These are phyloP conservation scores for Tanacetum coccineum DNA, from an alignment of 129 eudicot genomes.

Conservation along the genomic window DNA sequence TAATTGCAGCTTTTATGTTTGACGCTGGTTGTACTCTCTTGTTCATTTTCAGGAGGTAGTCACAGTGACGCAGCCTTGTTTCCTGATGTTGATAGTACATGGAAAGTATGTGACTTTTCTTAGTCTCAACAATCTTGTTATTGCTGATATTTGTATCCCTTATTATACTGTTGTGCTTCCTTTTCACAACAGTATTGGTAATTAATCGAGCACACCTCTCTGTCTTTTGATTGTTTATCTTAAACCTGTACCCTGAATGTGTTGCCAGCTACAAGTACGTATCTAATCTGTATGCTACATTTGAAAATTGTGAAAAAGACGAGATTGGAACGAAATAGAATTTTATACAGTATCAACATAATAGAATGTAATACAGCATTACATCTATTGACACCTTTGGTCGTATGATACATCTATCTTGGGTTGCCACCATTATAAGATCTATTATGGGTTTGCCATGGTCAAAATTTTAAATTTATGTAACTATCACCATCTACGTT, in stretches of 20 bases:
- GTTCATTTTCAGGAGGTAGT: slow-evolving; percentile 51
- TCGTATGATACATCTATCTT: no score
- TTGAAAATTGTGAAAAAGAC: background rate
- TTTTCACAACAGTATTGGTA: no score
- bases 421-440: no score
- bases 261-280: background rate
- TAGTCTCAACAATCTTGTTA: background rate
- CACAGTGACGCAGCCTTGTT: slow-evolving; percentile 67
- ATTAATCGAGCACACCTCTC: background rate
- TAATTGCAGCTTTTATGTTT: slow-evolving; percentile 8
- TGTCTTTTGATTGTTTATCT: background rate
- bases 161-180: background rate
- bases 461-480: no score
- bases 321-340: background rate
- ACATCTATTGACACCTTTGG: background rate
- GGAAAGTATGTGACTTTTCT: slow-evolving; percentile 62
- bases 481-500: no score
- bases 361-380: background rate
- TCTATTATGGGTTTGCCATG: no score
- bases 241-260: background rate
- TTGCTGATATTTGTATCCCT: slow-evolving; percentile 2
- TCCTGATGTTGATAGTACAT: slow-evolving; percentile 86
- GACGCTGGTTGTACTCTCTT: background rate
- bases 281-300: background rate
- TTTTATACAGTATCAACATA: background rate